Evolutionary conservation across 2,329 filamentous ascomycete genomes (phyloP).

Genomic region (Xylariaceae sp.): DNA sequence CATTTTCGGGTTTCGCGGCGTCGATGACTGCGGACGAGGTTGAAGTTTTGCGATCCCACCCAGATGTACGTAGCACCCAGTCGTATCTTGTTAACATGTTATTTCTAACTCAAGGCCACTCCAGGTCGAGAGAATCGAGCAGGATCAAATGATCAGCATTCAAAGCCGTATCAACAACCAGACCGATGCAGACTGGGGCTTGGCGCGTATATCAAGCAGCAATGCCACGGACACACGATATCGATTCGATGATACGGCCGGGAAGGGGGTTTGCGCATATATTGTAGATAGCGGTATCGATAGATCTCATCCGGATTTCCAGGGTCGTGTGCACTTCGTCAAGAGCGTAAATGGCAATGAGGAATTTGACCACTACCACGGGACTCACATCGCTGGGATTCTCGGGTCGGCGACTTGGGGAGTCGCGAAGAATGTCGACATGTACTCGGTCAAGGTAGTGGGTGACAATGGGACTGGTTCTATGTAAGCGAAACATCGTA

Average conservation of each 20-base stretch:
- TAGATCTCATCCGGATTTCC: slow-evolving; percentile 44
- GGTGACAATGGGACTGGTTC: slow-evolving; percentile 28
- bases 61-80: slow-evolving; percentile 35
- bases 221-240: slow-evolving; percentile 37
- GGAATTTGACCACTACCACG: slow-evolving; percentile 41
- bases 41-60: slow-evolving; percentile 37
- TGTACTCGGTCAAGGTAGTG: slow-evolving; percentile 49
- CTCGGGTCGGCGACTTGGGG: slow-evolving; percentile 42
- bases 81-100: background rate
- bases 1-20: slow-evolving; percentile 42
- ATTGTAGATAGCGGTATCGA: slow-evolving; percentile 55
- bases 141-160: slow-evolving; percentile 30
- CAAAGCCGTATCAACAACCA: slow-evolving; percentile 20
- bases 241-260: slow-evolving; percentile 42
- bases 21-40: slow-evolving; percentile 43
- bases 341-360: slow-evolving; percentile 32
- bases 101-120: background rate
- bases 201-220: slow-evolving; percentile 43
- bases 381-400: slow-evolving; percentile 38
- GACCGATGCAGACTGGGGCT: slow-evolving; percentile 40
- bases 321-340: slow-evolving; percentile 39
- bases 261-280: slow-evolving; percentile 46
- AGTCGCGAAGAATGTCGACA: slow-evolving; percentile 43
- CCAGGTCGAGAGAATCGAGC: slow-evolving; percentile 35
- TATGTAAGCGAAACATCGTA: slow-evolving; percentile 28